phyloP scores from a whole-genome alignment of 192 early-diverging fungal species.

The Radiomyces spectabilis region DNA sequence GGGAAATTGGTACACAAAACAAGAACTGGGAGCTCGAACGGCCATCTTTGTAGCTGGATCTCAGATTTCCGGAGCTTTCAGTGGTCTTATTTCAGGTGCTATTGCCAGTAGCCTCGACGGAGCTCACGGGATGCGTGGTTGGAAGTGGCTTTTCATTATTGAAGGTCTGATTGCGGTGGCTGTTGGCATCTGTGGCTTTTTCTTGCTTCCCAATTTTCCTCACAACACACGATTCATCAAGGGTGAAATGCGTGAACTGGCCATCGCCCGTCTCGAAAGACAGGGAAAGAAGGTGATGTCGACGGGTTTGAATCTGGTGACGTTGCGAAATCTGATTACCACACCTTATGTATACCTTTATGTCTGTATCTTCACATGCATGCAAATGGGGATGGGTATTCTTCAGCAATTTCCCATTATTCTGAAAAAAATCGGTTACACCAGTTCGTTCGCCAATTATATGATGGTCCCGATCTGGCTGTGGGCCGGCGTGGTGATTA shows the following conservation, averaged over 20 bases:
- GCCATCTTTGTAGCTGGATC: conserved; percentile 25
- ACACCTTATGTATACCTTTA: conserved; percentile 12
- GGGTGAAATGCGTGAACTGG: conserved; percentile 23
- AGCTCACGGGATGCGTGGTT: conserved; percentile 28
- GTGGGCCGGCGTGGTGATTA: conserved; percentile 10
- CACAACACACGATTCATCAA: conserved; percentile 46
- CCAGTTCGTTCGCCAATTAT: conserved; percentile 27
- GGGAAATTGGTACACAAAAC: conserved; percentile 30
- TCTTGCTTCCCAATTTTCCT: conserved; percentile 47
- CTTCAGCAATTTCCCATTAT: conserved; percentile 31
- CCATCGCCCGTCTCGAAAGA: conserved; percentile 7
- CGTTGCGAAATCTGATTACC: conserved; percentile 13
- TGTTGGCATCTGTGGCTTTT: conserved; percentile 28
- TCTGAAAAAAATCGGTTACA: conserved; percentile 30
- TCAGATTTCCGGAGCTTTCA: conserved; percentile 15
- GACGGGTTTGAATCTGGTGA: conserved; percentile 11
- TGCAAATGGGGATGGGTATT: conserved; percentile 20
- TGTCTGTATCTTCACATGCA: conserved; percentile 5
- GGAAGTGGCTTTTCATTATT: conserved; percentile 49
- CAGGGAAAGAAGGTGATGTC: conserved; percentile 3
- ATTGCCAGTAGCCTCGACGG: conserved; percentile 38
- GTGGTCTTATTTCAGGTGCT: conserved; percentile 17
- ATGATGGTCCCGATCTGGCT: conserved; percentile 33
- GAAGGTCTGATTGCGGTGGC: conserved; percentile 46
- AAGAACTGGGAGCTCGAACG: conserved; percentile 25